phyloP scores from a whole-genome alignment of 495 filamentous ascomycete genomes.

The Penicillium flavigenum region DNA sequence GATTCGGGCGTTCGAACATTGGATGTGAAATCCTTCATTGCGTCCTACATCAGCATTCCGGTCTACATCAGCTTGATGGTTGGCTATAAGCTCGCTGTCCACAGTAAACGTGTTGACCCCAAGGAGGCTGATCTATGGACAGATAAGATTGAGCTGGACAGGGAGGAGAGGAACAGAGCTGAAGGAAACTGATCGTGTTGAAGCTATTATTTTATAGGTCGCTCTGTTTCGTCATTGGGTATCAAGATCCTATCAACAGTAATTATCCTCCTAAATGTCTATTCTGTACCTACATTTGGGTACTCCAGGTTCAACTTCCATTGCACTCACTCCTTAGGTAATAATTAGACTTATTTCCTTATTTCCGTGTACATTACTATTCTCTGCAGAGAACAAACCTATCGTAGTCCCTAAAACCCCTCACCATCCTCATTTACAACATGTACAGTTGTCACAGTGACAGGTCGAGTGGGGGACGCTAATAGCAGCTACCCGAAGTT shows the following conservation, averaged over 20 bases:
- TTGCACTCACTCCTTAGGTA: too few species aligned
- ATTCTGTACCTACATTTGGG: background rate
- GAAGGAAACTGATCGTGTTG: background rate
- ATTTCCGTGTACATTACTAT: too few species aligned
- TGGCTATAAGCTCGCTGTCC: conserved; percentile 62
- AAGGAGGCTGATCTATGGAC: conserved; percentile 61
- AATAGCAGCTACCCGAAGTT: conserved; percentile 7
- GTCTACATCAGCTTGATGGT: conserved; percentile 68
- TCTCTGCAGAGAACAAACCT: too few species aligned
- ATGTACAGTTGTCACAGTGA: conserved; percentile 1
- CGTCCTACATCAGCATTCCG: conserved; percentile 73
- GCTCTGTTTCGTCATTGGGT: too few species aligned
- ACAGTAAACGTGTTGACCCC: conserved; percentile 51
- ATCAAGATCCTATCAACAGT: too few species aligned
- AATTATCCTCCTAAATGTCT: background rate
- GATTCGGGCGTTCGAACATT: conserved; percentile 42
- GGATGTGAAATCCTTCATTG: conserved; percentile 67
- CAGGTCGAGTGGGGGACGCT: background rate
- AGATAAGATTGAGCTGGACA: conserved; percentile 31
- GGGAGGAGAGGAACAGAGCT: background rate
- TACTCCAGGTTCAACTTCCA: background rate
- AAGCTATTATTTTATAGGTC: too few species aligned
- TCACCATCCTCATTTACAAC: background rate
- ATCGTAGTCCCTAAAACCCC: too few species aligned
- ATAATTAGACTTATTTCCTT: too few species aligned